Base-by-base conservation (phyloP, 306 rosid genomes). In the Betula pendula region DNA sequence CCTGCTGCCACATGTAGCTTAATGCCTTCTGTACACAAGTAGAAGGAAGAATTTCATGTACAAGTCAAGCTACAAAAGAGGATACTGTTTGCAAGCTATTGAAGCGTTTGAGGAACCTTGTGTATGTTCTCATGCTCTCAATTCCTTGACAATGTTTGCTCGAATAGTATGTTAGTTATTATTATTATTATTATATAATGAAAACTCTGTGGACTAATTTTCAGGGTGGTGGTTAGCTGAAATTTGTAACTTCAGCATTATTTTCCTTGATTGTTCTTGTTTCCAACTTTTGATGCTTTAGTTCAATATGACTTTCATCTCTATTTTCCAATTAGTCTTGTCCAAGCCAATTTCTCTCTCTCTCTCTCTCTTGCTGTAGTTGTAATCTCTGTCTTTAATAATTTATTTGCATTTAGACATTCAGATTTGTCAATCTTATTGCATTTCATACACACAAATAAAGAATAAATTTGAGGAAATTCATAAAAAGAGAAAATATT, bases 21-120 rank as follows among this genome's bases (percentile, higher is more conserved):
- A 83, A 83, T 67, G 87, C 87, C 38, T 83, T 83, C 52, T 79
- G 81, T 56, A 79, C 84, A 43, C 86, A 83, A 83, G 59, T 83
- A 42, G 76, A 56, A 20, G 84, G 79, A n/a, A 75, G 60, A 65
- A 74, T 51, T 80, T 62, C 76, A 66, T 65, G 58, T 71, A 76
- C 87, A 17, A 83, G 79, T 68, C 87, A 83, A 50, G 81, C 81
- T 27, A 56, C 87, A 67, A 79, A 76, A 71, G 81, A 48, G 53
- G 81, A 76, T 20, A 76, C 60, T 62, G 63, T 72, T 75, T 47
- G 62, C 66, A 83, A 83, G 81, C 70, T 83, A 43, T 25, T 79
- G 79, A 83, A 72, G 72, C 87, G 87, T 24, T 76, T 83, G 74
- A 80, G 87, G 79, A 80, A 83, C 35, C 87, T 83, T 56, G 66